These are phyloP conservation scores for Septoria petroselini DNA, from an alignment of 2,329 filamentous ascomycete genomes.

Conservation along the genomic window DNA sequence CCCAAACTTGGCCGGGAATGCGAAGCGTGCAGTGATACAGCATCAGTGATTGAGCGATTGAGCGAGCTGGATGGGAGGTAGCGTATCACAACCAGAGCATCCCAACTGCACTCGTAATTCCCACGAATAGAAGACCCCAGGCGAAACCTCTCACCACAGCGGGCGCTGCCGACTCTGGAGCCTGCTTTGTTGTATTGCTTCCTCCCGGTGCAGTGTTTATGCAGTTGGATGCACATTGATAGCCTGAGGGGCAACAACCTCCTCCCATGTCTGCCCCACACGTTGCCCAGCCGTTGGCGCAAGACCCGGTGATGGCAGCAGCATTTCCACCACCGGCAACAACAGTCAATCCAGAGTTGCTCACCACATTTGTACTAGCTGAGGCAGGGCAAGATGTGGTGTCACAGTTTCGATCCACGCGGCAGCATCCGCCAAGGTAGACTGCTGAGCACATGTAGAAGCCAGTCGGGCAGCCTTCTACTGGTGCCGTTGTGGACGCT, in stretches of 20 bases:
- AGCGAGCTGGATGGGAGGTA: too few species aligned
- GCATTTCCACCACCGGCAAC: constrained; percentile 42
- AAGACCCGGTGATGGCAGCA: constrained; percentile 46
- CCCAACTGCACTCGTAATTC: constrained; percentile 36
- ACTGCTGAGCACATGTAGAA: constrained; percentile 88
- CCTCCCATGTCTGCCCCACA: constrained; percentile 66
- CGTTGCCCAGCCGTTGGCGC: constrained; percentile 74
- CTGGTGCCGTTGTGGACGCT: constrained; percentile 11
- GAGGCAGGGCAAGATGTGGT: constrained; percentile 71
- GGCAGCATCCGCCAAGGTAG: constrained; percentile 81
- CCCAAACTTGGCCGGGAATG: too few species aligned
- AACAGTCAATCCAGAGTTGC: constrained; percentile 65
- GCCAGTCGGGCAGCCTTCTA: constrained; percentile 69
- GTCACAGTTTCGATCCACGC: constrained; percentile 79
- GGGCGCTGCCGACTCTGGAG: constrained; percentile 38
- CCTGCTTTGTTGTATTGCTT: constrained; percentile 50
- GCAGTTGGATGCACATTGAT: constrained; percentile 69
- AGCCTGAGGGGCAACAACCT: constrained; percentile 81
- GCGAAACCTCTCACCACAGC: constrained; percentile 30
- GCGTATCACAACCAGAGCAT: constrained; percentile 41
- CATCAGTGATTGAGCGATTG: too few species aligned
- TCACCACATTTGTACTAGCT: constrained; percentile 61
- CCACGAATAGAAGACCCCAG: constrained; percentile 36
- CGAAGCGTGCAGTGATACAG: too few species aligned
- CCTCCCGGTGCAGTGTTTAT: constrained; percentile 55